Evolutionary conservation across 164 flowering plant species (phyloP).

Genomic region (Stephania japonica): DNA sequence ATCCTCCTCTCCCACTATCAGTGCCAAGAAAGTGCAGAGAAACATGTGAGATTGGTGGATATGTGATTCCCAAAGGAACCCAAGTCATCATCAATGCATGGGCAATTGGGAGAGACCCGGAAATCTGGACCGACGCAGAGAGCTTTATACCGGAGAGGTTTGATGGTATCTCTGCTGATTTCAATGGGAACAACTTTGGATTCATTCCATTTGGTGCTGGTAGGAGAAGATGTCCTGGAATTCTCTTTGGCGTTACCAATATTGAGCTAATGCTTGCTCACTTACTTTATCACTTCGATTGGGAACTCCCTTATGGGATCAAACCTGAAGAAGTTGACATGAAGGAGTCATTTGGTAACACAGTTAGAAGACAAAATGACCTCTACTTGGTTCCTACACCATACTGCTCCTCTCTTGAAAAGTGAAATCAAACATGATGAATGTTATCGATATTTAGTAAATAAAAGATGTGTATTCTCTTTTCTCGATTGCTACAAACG

Average conservation of each 20-base stretch:
- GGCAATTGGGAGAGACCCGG: slow-evolving; percentile 24
- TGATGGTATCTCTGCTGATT: slow-evolving; percentile 14
- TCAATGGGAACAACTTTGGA: slow-evolving; percentile 17
- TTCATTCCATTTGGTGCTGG: slow-evolving; percentile 20
- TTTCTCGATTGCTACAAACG: too few species aligned
- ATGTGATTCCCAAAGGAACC: slow-evolving; percentile 6
- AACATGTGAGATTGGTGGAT: slow-evolving; percentile 14
- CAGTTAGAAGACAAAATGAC: slow-evolving; percentile 19
- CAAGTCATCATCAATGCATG: slow-evolving; percentile 13
- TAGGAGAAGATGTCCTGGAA: slow-evolving; percentile 27
- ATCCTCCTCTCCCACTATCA: slow-evolving; percentile 18
- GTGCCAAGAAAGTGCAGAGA: slow-evolving; percentile 20
- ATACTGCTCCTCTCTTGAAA: slow-evolving; percentile 8
- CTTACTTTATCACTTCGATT: neutral
- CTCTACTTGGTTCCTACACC: slow-evolving; percentile 25
- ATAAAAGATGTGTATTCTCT: too few species aligned
- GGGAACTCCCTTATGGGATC: slow-evolving; percentile 11
- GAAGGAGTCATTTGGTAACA: slow-evolving; percentile 18
- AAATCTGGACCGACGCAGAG: slow-evolving; percentile 19
- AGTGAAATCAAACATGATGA: neutral
- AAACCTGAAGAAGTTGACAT: slow-evolving; percentile 23
- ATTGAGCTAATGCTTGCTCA: slow-evolving; percentile 17
- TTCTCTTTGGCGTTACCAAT: slow-evolving; percentile 10
- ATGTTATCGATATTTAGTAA: neutral
- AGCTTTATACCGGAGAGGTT: slow-evolving; percentile 24